Percentiles rank a stretch among this genome's conserved stretches.
phyloP scores from a whole-genome alignment of 148 eudicot species.

The Chenopodium quinoa region DNA sequence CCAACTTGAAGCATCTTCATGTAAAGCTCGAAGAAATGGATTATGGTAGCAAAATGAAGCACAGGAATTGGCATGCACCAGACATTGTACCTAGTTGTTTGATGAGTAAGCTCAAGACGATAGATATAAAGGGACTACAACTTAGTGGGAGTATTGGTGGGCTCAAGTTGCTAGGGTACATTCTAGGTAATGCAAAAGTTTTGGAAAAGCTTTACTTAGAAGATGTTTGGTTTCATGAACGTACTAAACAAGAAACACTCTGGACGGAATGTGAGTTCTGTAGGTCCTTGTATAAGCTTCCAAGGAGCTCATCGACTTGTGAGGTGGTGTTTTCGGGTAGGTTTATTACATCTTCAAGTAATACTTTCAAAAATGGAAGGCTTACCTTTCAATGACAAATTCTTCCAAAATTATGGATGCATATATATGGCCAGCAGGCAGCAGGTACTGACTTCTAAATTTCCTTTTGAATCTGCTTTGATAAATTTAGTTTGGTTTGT shows the following conservation, averaged over 20 bases:
- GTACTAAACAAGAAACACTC: not conserved
- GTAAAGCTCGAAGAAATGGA: not conserved
- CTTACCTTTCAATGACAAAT: no score
- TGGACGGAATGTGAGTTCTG: not conserved
- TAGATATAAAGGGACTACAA: not conserved
- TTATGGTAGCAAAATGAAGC: not conserved
- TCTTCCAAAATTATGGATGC: no score
- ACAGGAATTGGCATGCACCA: not conserved
- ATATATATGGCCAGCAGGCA: no score
- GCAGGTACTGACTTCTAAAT: no score
- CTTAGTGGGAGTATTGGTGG: not conserved
- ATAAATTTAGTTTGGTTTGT: no score
- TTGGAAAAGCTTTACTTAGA: not conserved
- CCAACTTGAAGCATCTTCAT: not conserved
- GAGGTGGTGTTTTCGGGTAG: not conserved
- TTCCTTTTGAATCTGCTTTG: no score
- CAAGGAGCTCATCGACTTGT: not conserved
- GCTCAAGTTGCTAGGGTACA: not conserved
- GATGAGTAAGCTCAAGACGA: not conserved
- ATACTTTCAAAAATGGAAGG: not conserved
- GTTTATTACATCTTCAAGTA: not conserved
- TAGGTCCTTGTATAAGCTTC: not conserved
- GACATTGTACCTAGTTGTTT: not conserved
- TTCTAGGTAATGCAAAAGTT: not conserved
- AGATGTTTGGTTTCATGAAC: no score